A percentile compares a stretch with the other conserved stretches of the same genome.
Evolutionary conservation across 768 basidiomycete species (phyloP).

Genomic region (Rhizopogon vesiculosus): DNA sequence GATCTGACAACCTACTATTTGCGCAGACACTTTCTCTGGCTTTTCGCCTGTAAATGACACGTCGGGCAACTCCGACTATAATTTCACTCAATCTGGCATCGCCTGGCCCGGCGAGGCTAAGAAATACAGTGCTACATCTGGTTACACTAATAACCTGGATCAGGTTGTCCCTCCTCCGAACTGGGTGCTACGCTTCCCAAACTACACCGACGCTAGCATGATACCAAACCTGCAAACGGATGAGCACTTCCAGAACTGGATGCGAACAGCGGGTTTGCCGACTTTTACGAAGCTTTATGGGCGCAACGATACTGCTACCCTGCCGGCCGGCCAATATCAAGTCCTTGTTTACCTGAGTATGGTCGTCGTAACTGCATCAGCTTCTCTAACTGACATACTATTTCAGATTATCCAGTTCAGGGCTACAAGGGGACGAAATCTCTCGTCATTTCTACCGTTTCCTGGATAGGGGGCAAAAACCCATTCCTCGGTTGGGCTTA

Average conservation of each 20-base stretch:
- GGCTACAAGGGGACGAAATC: constrained; percentile 95
- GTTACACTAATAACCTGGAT: constrained; percentile 49
- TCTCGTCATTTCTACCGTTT: constrained; percentile 93
- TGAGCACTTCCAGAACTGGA: constrained; percentile 99
- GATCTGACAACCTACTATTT: background rate
- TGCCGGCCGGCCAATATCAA: constrained; percentile 71
- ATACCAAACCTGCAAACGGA: constrained; percentile 72
- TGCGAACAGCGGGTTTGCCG: constrained; percentile 95
- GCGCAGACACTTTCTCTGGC: constrained; percentile 72
- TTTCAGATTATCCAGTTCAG: constrained; percentile 85
- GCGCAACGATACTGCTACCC: constrained; percentile 74
- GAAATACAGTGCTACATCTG: constrained; percentile 67
- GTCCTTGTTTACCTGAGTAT: constrained; percentile 78
- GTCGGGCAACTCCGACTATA: constrained; percentile 49
- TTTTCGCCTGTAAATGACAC: constrained; percentile 43
- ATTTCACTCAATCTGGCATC: constrained; percentile 74
- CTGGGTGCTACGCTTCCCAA: constrained; percentile 72
- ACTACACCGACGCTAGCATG: constrained; percentile 60
- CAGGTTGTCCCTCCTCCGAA: constrained; percentile 90
- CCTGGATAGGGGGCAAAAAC: constrained; percentile 99
- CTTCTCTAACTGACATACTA: constrained; percentile 1
- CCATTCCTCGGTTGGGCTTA: constrained; percentile 99
- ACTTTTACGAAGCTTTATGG: constrained; percentile 96
- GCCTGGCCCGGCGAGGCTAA: constrained; percentile 95
- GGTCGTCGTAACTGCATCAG: constrained; percentile 25